These are phyloP conservation scores for Anthoceros angustus DNA, from an alignment of 225 moss, liverwort and hornwort genomes.

Conservation along the genomic window DNA sequence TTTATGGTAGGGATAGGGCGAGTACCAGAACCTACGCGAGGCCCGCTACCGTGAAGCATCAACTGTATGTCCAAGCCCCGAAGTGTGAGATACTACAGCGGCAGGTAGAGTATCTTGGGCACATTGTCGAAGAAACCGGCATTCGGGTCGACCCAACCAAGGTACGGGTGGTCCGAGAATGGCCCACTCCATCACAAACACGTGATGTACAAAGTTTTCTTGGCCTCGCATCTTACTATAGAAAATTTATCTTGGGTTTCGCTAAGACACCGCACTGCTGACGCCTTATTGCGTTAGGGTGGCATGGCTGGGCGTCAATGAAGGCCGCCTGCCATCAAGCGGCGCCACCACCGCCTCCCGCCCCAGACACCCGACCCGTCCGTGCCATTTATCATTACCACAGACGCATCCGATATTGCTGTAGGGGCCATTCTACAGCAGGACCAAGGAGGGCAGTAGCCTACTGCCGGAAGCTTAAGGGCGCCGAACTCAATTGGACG, in stretches of 20 bases:
- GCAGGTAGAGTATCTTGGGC: not conserved
- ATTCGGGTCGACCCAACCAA: not conserved
- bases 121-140: not conserved
- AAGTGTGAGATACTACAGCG: not conserved
- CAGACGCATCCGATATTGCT: conserved; percentile 2
- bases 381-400: not conserved
- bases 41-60: not conserved
- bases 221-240: conserved; percentile 3
- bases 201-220: no score
- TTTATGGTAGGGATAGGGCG: no score
- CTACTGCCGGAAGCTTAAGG: not conserved
- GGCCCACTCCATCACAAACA: no score
- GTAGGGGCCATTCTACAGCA: conserved; percentile 4
- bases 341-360: not conserved
- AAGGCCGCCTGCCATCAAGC: not conserved
- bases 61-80: not conserved
- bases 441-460: not conserved
- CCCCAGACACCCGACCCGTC: not conserved
- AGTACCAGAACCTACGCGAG: not conserved
- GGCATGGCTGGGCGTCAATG: not conserved
- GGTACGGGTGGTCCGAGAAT: not conserved
- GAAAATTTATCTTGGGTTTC: conserved; percentile 6
- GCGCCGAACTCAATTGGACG: not conserved
- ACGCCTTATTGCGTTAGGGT: not conserved
- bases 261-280: not conserved